Conservation (phyloP, 495 filamentous ascomycete genomes). For the Rostrohypoxylon terebratum region DNA sequence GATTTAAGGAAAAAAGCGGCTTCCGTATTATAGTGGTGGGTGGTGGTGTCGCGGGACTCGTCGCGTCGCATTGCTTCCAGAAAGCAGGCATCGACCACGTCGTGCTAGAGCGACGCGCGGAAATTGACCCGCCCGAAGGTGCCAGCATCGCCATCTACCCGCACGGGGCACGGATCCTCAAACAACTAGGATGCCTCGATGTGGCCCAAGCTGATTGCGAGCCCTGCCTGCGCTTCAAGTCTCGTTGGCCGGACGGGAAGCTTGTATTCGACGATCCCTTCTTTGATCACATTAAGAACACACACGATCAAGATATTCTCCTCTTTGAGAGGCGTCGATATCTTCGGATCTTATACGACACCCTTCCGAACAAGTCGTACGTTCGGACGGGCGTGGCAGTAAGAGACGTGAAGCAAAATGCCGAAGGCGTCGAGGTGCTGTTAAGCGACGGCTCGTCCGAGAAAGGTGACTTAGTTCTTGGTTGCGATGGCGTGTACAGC, state of each 20-base stretch:
- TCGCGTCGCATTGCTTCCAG: constrained; percentile 49
- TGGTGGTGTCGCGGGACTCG: constrained; percentile 52
- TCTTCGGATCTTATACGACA: neutral
- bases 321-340: neutral
- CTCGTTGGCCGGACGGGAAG: neutral
- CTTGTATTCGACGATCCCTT: neutral
- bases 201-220: neutral
- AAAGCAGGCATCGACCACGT: constrained; percentile 53
- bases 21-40: constrained; percentile 56
- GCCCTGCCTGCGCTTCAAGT: neutral
- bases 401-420: constrained; percentile 32
- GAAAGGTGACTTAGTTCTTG: constrained; percentile 47
- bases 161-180: constrained; percentile 49
- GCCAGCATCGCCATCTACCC: constrained; percentile 51
- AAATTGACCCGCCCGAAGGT: constrained; percentile 50
- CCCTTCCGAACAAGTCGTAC: constrained; percentile 38
- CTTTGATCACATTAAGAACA: too few relatives aligned
- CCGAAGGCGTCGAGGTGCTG: constrained; percentile 42
- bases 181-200: constrained; percentile 47
- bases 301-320: neutral
- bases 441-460: constrained; percentile 35
- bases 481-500: constrained; percentile 50
- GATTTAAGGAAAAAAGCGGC: too few relatives aligned
- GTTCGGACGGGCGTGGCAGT: constrained; percentile 32
- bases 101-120: constrained; percentile 49